These are phyloP conservation scores for Erythrobasidium yunnanense DNA, from an alignment of 768 basidiomycete genomes.

Conservation along the genomic window DNA sequence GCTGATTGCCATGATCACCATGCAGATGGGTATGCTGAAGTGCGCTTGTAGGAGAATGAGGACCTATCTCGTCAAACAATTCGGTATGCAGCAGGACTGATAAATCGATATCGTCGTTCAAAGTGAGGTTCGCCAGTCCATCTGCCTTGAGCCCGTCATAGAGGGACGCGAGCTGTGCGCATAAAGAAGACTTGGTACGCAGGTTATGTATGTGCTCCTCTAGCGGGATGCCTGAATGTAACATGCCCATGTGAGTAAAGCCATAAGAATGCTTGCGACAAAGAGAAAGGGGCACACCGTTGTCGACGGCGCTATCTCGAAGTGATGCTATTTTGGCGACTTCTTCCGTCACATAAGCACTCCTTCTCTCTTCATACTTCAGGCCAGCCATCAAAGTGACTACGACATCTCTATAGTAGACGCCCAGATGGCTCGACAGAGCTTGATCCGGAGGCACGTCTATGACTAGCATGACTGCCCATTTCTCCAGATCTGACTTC, in stretches of 20 bases:
- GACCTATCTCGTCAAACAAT: constrained; percentile 15
- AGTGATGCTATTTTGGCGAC: constrained; percentile 60
- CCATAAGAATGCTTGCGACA: not conserved
- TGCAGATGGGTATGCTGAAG: not conserved
- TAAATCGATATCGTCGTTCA: constrained; percentile 27
- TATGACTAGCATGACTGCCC: constrained; percentile 37
- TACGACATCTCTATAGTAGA: constrained; percentile 36
- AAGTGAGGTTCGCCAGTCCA: constrained; percentile 13
- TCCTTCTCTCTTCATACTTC: constrained; percentile 77
- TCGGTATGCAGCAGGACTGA: constrained; percentile 23
- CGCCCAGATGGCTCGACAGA: constrained; percentile 35
- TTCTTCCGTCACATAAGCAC: constrained; percentile 73
- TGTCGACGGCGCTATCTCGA: constrained; percentile 58
- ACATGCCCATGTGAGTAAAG: not conserved
- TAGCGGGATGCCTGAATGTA: constrained; percentile 38
- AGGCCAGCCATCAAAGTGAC: constrained; percentile 61
- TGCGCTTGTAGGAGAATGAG: not conserved
- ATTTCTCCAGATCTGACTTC: constrained; percentile 17
- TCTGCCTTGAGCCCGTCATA: constrained; percentile 63
- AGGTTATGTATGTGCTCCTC: constrained; percentile 41
- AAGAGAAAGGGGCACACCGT: constrained; percentile 45
- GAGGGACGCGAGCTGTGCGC: constrained; percentile 62
- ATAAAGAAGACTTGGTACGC: constrained; percentile 60
- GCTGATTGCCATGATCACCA: not conserved
- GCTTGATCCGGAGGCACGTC: constrained; percentile 38